Base-by-base conservation (phyloP, 202 grass and related monocot species). In the Hordeum pubiflorum region DNA sequence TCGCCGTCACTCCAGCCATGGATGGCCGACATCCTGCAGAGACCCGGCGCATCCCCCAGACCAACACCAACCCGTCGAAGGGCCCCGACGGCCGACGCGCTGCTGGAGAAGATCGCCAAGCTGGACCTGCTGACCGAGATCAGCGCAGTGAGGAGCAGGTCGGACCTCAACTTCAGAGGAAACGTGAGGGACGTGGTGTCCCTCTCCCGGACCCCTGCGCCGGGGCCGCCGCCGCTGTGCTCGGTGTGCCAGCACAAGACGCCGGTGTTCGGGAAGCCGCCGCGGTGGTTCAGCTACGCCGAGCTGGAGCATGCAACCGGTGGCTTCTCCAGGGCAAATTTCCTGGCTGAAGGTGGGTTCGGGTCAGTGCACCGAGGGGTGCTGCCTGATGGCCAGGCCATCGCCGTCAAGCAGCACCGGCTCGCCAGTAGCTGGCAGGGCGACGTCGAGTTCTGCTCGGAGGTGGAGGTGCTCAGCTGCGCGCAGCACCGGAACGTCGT, bases 401-500 rank as follows among this genome's bases (percentile, higher is more conserved):
- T 98, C 18, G 95, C 95, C 33, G 95, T 98, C 4, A 98, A 98
- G 77, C 95, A 98, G 39, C 85, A 98, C 55, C 94, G 93, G 41
- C 90, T 94, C 57, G 95, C 95, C 20, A 98, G 44, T 5, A 50
- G 95, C 82, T 91, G 86, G 12, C 95, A 98, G 60, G 95, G 95
- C 0, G 95, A 98, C 44, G 81, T 89, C 0, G 95, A 98, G 78
- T 98, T 98, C 29, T 98, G 92, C 82, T 98, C 95, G 4, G 95
- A 98, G 79, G 95, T 98, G 36, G 95, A 98, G 73, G 95, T 98
- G 63, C 73, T 98, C 65, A 98, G 95, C 69, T 98, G 95, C 33
- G 95, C 95, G 29, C 95, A 98, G 29, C 95, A 98, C 75, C 89
- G 95, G 12, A 98, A 98, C 76, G 95, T 98, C 54, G 95, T 98